Evolutionary conservation across 352 stramenopile genomes (phyloP).

Genomic region (Pythium brachiatum): DNA sequence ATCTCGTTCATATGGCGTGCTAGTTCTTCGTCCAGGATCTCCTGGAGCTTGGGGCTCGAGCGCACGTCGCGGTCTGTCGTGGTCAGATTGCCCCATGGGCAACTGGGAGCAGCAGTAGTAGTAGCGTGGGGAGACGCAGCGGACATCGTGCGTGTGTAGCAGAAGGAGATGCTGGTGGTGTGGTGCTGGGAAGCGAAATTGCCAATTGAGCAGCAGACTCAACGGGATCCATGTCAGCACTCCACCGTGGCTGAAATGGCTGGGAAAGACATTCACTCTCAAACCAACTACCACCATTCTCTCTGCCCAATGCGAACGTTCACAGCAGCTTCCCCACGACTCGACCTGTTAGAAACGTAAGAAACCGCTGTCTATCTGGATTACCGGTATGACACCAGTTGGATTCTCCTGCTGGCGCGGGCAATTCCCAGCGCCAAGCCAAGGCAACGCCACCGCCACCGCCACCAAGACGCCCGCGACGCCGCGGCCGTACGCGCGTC

Average conservation of each 20-base stretch:
- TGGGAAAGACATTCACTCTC: neutral
- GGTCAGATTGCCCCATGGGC: neutral
- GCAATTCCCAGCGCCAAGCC: neutral
- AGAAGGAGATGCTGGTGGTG: neutral
- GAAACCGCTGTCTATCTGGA: neutral
- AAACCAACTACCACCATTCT: conserved; percentile 12
- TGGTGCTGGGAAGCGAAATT: too few species aligned
- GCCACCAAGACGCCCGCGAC: too few species aligned
- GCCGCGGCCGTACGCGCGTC: neutral
- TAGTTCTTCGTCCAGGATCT: conserved; percentile 70
- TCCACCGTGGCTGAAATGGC: neutral
- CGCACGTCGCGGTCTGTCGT: neutral
- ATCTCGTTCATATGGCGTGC: conserved; percentile 38
- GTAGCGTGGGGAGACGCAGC: conserved; percentile 8
- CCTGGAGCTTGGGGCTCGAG: conserved; percentile 37
- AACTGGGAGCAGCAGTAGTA: neutral
- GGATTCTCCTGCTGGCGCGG: neutral
- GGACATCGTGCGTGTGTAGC: conserved; percentile 9
- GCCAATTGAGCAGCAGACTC: conserved; percentile 9
- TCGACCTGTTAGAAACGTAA: neutral
- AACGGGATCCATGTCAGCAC: too few species aligned
- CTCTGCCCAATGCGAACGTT: conserved; percentile 19
- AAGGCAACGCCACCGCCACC: neutral
- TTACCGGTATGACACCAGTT: conserved; percentile 10
- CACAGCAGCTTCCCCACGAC: conserved; percentile 8